Evolutionary conservation across 805 yeast genomes (phyloP), one percentile per base, ranked within the genome.

Genomic region (Debaryomyces tyrocola): DNA sequence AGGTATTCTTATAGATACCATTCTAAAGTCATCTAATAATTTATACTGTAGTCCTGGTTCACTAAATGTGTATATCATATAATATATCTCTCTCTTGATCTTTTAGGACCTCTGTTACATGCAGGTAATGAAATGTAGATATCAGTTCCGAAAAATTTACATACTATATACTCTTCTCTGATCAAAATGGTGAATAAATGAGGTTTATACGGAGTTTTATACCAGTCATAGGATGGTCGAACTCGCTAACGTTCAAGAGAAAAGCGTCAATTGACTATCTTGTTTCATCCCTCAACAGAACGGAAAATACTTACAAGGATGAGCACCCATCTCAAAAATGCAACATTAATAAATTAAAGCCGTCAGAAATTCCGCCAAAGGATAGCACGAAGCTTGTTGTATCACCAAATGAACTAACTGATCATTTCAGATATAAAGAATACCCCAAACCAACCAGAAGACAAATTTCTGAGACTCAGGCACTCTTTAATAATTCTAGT

Each of bases 401-500:
- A 18, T 59, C 62, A 7, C 69, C 73, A 3, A 41, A 41, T 17
- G 41, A 42, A n/a, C 48, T 67, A 27, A 63, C 54, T 34, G 51
- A 51, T 6, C 35, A 34, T 4, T 66, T 63, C 41, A 51, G 61
- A 34, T 49, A 46, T 28, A 43, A 43, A 6, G 53, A 49, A 8
- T 58, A 55, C 39, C 11, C 40, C 1, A 24, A 29, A 1, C 58
- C 55, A 7, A 44, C 57, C 3, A 34, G 39, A 14, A 40, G 44
- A 10, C 56, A 59, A 15, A 36, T 58, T 33, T 37, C 58, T 20
- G 31, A 46, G 4, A 56, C 70, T 4, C 74, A 67, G 45, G 37
- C 52, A 4, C 52, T 71, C 24, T 81, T 84, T 58, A 74, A 77
- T 47, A 59, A 59, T 2, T 67, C 83, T 0, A 66, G 66, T 15